Percentiles rank a stretch among this genome's conserved stretches.
Conservation (phyloP, 345 rosid species). For the Mallotus nudiflorus region DNA sequence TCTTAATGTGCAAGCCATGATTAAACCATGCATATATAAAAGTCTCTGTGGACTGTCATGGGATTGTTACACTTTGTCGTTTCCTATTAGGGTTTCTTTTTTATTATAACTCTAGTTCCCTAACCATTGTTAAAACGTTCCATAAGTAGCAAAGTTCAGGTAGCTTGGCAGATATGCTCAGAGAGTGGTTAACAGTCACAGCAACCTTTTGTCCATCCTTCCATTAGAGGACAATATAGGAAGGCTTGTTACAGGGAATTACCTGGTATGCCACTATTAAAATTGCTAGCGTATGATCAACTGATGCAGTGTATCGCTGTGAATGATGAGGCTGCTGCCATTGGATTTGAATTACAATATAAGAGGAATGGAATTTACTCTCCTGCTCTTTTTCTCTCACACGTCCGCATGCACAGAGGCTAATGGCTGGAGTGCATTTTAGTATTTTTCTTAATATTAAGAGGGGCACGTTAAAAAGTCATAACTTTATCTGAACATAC, state of each 20-base stretch:
- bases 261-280: constrained; percentile 10
- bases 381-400: neutral
- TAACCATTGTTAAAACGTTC: constrained; percentile 16
- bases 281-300: neutral
- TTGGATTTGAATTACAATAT: neutral
- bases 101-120: constrained; percentile 10
- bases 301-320: neutral
- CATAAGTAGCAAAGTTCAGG: constrained; percentile 18
- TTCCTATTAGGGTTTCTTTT: constrained; percentile 25
- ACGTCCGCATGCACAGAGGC: neutral
- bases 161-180: constrained; percentile 24
- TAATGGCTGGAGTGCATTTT: constrained; percentile 5
- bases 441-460: constrained; percentile 4
- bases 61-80: constrained; percentile 43
- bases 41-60: neutral
- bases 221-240: constrained; percentile 9
- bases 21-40: neutral
- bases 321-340: neutral
- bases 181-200: constrained; percentile 33
- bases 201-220: constrained; percentile 25
- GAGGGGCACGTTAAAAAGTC: neutral
- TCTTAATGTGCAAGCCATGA: constrained; percentile 9
- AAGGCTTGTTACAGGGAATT: neutral
- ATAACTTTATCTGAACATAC: neutral
- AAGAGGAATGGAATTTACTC: neutral